phyloP scores from a whole-genome alignment of 306 rosid genomes.

The Fragaria nilgerrensis region DNA sequence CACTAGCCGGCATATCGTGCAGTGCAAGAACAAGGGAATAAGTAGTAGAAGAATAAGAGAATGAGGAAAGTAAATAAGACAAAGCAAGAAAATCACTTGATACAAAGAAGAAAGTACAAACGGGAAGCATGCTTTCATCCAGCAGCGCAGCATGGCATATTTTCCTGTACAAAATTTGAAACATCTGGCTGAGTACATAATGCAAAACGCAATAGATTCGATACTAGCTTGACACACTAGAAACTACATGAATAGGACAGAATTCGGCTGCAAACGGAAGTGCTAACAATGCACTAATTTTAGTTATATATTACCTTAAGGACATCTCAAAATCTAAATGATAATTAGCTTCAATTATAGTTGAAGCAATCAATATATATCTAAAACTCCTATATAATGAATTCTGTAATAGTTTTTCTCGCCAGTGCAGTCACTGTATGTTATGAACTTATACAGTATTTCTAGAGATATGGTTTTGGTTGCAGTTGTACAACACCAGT shows the following conservation, averaged over 20 bases:
- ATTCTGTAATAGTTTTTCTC: background rate
- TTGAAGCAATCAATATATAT: background rate
- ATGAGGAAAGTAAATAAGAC: background rate
- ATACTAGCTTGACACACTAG: background rate
- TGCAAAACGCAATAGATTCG: background rate
- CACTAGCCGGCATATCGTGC: background rate
- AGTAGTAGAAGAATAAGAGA: background rate
- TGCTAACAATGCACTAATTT: background rate
- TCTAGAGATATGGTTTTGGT: background rate
- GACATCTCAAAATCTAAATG: background rate
- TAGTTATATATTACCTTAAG: background rate
- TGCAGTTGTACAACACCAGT: background rate
- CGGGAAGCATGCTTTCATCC: conserved; percentile 1
- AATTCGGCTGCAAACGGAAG: background rate
- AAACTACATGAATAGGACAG: background rate
- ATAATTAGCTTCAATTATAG: background rate
- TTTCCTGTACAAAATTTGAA: background rate
- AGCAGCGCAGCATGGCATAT: background rate
- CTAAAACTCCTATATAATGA: background rate
- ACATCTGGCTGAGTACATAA: background rate
- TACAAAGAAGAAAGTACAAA: conserved; percentile 2
- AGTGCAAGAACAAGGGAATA: conserved; percentile 1
- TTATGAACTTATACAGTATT: background rate
- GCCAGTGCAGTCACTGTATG: background rate
- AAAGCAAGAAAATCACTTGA: background rate